phyloP scores from a whole-genome alignment of 176 grass and related monocot species.

The Ensete glaucum region DNA sequence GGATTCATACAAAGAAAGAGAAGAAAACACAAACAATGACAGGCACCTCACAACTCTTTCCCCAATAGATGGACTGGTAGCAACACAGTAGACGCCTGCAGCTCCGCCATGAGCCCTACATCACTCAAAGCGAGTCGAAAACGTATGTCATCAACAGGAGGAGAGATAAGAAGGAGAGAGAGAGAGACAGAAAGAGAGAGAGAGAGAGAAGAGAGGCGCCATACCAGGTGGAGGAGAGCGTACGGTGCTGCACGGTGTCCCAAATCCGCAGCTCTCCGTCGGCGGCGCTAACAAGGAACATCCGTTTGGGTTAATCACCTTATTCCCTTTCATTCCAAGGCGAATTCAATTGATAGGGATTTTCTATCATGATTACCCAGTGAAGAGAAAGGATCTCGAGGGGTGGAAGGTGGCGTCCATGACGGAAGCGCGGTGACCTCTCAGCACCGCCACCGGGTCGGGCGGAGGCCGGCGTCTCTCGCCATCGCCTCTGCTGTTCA shows the following conservation, averaged over 20 bases:
- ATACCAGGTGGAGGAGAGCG: constrained; percentile 60
- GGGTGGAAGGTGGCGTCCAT: constrained; percentile 78
- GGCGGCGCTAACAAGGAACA: constrained; percentile 34
- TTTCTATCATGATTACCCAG: constrained; percentile 36
- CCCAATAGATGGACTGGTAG: constrained; percentile 25
- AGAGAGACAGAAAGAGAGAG: neutral
- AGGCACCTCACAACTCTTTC: constrained; percentile 64
- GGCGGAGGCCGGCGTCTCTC: constrained; percentile 34
- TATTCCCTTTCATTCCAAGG: too few species aligned
- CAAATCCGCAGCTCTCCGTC: constrained; percentile 85
- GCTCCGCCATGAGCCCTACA: constrained; percentile 74
- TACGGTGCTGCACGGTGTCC: constrained; percentile 66
- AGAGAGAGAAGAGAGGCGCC: neutral
- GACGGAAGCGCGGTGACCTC: constrained; percentile 70
- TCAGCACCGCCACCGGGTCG: constrained; percentile 63
- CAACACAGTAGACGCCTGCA: constrained; percentile 62
- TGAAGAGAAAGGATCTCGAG: constrained; percentile 62
- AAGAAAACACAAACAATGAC: neutral
- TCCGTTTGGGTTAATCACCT: neutral
- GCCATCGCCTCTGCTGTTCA: neutral
- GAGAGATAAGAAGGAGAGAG: neutral
- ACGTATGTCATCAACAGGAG: neutral
- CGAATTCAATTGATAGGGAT: too few species aligned
- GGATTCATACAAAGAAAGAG: neutral
- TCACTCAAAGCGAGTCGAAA: constrained; percentile 11